phyloP scores from a whole-genome alignment of 75 land plant species.

The Selaginella tamariscina region DNA sequence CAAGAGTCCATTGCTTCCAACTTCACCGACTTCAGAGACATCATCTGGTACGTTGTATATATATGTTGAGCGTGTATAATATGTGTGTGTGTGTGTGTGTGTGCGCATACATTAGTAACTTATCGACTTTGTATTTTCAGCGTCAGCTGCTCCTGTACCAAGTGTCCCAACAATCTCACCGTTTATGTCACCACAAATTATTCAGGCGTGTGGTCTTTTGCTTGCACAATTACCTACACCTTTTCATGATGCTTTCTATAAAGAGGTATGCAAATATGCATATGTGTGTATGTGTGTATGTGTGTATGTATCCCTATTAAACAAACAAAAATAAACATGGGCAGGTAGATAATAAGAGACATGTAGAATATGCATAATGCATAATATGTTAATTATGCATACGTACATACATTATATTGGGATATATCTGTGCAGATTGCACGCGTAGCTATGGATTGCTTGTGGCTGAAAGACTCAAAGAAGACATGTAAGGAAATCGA shows the following conservation, averaged over 20 bases:
- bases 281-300: too few relatives aligned
- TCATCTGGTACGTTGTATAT: too few relatives aligned
- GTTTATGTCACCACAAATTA: constrained; percentile 65
- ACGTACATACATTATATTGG: too few relatives aligned
- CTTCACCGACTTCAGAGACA: constrained; percentile 41
- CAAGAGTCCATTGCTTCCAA: constrained; percentile 42
- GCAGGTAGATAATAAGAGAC: too few relatives aligned
- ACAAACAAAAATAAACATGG: too few relatives aligned
- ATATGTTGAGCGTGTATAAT: too few relatives aligned
- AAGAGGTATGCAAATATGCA: too few relatives aligned
- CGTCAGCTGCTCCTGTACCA: constrained; percentile 35
- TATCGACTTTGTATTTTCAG: constrained; percentile 33
- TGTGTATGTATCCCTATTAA: too few relatives aligned
- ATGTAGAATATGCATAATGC: too few relatives aligned
- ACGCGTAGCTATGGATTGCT: constrained; percentile 78
- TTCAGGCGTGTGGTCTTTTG: constrained; percentile 96
- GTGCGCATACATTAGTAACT: constrained; percentile 37
- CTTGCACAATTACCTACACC: constrained; percentile 82
- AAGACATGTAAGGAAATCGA: constrained; percentile 60
- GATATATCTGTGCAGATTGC: too few relatives aligned
- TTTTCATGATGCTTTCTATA: constrained; percentile 70
- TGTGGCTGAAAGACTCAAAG: constrained; percentile 84
- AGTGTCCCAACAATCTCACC: constrained; percentile 16
- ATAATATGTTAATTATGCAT: too few relatives aligned
- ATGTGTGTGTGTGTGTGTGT: too few relatives aligned